Percentiles rank a stretch among this genome's conserved stretches.
Conservation (phyloP, 805 yeast genomes). For the Yamadazyma paraphyllophila region DNA sequence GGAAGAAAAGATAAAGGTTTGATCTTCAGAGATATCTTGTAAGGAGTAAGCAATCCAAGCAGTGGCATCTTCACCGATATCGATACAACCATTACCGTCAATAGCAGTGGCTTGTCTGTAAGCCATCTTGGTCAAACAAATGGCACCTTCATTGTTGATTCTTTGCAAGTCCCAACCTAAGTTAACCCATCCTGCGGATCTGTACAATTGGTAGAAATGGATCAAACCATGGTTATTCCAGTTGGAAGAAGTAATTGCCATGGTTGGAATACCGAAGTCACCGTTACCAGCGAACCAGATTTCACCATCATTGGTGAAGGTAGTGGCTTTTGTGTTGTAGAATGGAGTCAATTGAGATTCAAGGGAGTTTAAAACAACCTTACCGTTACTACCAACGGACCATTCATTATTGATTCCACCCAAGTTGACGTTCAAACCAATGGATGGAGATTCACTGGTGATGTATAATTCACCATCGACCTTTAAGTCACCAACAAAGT, state of each 20-base stretch:
- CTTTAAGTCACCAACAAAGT: conserved; percentile 22
- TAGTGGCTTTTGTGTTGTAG: conserved; percentile 18
- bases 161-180: conserved; percentile 18
- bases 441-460: conserved; percentile 16
- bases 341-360: conserved; percentile 20
- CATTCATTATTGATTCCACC: conserved; percentile 14
- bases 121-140: conserved; percentile 22
- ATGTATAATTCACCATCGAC: conserved; percentile 25
- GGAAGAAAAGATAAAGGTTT: conserved; percentile 18
- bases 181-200: conserved; percentile 20
- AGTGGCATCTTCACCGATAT: conserved; percentile 17
- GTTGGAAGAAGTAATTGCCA: conserved; percentile 16
- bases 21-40: conserved; percentile 13
- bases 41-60: conserved; percentile 17
- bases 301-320: conserved; percentile 24
- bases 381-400: conserved; percentile 19
- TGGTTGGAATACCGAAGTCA: conserved; percentile 18
- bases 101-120: conserved; percentile 21
- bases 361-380: conserved; percentile 23
- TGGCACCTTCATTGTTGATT: conserved; percentile 21
- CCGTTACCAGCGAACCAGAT: conserved; percentile 26
- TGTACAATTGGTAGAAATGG: conserved; percentile 20
- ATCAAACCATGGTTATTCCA: conserved; percentile 23
- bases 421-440: conserved; percentile 19
- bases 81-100: conserved; percentile 25